Evolutionary conservation across 2,329 filamentous ascomycete genomes (phyloP), one percentile per base, ranked within the genome.

Genomic region (Monilinia fructigena): DNA sequence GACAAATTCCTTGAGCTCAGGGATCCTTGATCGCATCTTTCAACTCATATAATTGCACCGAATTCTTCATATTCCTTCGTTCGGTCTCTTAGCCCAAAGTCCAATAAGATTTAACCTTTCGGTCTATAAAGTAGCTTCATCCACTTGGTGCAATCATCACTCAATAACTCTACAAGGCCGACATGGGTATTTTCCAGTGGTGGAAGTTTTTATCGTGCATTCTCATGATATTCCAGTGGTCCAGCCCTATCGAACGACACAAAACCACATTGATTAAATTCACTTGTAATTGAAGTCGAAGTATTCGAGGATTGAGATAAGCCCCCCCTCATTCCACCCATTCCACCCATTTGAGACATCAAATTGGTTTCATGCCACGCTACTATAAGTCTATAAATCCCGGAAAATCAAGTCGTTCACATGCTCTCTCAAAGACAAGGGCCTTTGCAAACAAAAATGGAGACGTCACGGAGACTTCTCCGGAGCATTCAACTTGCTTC

Each of bases 401-500:
- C 12, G 42, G 26, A 35, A 20, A 28, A 23, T 35, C 12, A 23
- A 42, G 7, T 35, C 20, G 12, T 60, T 20, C 42, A 23, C 28
- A 35, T 48, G 48, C 56, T 47, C 26, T 47, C 28, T 35, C 14
- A 11, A 50, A 12, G 26, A 20, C 42, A 12, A 23, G 55, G 28
- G 11, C 14, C 12, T 50, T 50, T 35, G 28, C 14, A 23, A 60
- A 38, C 12, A 60, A 35, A 23, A 60, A 48, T 60, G 28, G 28
- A 31, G 56, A 35, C 56, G 47, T 31, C 26, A 42, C 40, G 38
- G 40, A 47, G 55, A 45, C 55, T 47, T 47, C 55, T n/a, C 42
- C 26, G 26, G 45, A 35, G 45, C n/a, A 26, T 60, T 60, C n/a
- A 50, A 38, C 20, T 23, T 60, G 26, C 47, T 40, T 59, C 45